phyloP scores from a whole-genome alignment of 2,329 filamentous ascomycete genomes.

The Colletotrichum caudatum region DNA sequence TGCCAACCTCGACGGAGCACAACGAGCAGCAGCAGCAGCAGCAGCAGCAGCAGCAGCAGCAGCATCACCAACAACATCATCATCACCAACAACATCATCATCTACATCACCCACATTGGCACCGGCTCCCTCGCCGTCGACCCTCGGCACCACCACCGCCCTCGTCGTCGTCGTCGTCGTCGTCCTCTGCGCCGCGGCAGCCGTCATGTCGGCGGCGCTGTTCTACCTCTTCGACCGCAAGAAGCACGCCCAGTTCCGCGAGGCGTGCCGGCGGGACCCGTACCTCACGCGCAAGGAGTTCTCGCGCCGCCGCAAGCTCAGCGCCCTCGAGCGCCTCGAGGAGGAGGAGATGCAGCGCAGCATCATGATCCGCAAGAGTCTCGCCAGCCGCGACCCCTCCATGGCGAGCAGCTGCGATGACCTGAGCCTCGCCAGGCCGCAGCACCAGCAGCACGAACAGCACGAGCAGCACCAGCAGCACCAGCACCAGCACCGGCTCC shows the following conservation, averaged over 20 bases:
- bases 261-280: conserved; percentile 45
- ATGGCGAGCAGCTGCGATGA: conserved; percentile 20
- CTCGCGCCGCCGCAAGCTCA: conserved; percentile 47
- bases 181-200: conserved; percentile 44
- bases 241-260: conserved; percentile 44
- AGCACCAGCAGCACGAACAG: not conserved
- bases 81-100: not conserved
- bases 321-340: conserved; percentile 44
- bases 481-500: not conserved
- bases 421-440: not conserved
- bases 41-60: not conserved
- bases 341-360: conserved; percentile 54
- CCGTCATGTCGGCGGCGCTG: conserved; percentile 44
- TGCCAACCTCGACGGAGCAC: conserved; percentile 13
- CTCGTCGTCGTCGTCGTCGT: conserved; percentile 43
- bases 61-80: not conserved
- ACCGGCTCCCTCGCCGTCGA: conserved; percentile 8
- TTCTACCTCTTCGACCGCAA: conserved; percentile 43
- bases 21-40: not conserved
- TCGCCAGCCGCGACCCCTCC: conserved; percentile 44
- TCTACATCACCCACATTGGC: not conserved
- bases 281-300: conserved; percentile 45
- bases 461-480: not conserved
- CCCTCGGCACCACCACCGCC: conserved; percentile 25
- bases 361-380: conserved; percentile 59